phyloP scores from a whole-genome alignment of 2,329 filamentous ascomycete species.

The Aureobasidium melanogenum region DNA sequence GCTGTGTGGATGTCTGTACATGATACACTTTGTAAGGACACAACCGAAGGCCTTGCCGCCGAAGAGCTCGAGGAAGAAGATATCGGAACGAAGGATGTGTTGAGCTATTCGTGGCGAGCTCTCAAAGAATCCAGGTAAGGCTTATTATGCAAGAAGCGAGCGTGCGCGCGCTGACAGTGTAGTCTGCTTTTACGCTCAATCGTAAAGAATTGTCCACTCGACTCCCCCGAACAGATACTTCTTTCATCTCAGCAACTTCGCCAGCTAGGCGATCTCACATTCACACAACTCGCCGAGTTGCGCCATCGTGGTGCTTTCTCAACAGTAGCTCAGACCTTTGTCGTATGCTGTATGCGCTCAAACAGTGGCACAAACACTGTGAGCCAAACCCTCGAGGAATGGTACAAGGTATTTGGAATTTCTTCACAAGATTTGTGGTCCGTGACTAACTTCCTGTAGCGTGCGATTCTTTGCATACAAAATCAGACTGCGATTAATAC shows the following conservation, averaged over 20 bases:
- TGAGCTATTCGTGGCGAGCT: constrained; percentile 92
- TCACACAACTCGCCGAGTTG: constrained; percentile 71
- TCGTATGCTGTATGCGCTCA: constrained; percentile 62
- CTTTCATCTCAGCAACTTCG: constrained; percentile 44
- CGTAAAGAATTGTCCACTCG: constrained; percentile 19
- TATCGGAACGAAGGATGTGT: constrained; percentile 73
- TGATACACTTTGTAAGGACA: constrained; percentile 80
- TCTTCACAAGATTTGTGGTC: not conserved
- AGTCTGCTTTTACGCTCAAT: constrained; percentile 59
- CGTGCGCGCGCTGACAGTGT: constrained; percentile 16
- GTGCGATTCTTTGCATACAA: constrained; percentile 60
- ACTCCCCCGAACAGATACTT: constrained; percentile 20
- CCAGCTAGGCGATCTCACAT: constrained; percentile 63
- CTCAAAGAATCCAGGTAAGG: constrained; percentile 81
- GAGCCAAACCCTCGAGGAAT: constrained; percentile 39
- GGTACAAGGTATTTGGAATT: constrained; percentile 50
- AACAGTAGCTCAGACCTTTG: constrained; percentile 82
- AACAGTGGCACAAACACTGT: not conserved
- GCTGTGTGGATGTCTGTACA: constrained; percentile 71
- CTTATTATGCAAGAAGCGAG: not conserved
- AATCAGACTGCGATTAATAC: constrained; percentile 72
- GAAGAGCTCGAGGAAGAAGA: constrained; percentile 70
- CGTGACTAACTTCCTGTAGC: constrained; percentile 29
- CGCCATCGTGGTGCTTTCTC: constrained; percentile 90
- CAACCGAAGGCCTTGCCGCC: constrained; percentile 78